Conservation (phyloP, 352 stramenopile genomes). For the Thalassiosira ordinaria region DNA sequence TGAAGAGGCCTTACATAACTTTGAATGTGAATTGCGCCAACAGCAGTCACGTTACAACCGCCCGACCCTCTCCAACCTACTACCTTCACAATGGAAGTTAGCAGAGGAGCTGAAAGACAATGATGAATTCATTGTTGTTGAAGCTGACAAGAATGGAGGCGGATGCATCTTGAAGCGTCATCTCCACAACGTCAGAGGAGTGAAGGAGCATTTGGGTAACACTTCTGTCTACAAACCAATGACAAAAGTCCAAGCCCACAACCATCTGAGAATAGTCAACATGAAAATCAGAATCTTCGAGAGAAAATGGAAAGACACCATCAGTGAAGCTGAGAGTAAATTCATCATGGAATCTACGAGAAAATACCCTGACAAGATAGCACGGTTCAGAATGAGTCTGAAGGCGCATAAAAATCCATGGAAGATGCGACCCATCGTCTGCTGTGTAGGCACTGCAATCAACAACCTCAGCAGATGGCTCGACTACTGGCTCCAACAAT, state of each 20-base stretch:
- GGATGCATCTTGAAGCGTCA: conserved; percentile 14
- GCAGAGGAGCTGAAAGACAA: conserved; percentile 4
- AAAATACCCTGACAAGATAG: background rate
- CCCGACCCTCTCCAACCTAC: conserved; percentile 16
- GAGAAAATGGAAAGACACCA: background rate
- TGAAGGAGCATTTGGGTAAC: conserved; percentile 16
- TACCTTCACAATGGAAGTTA: background rate
- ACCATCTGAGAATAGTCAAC: background rate
- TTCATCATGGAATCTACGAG: background rate
- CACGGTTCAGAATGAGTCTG: conserved; percentile 9
- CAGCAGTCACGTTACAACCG: background rate
- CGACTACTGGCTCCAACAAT: conserved; percentile 32
- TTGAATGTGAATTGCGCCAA: background rate
- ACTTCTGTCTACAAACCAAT: no score
- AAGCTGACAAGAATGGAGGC: conserved; percentile 43
- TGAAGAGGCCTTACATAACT: background rate
- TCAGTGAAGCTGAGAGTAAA: conserved; percentile 4
- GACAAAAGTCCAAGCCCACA: background rate
- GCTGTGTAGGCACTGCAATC: conserved; percentile 15
- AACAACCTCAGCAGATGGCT: conserved; percentile 11
- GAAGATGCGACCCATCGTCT: conserved; percentile 16
- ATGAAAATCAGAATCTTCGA: background rate
- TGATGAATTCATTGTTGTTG: conserved; percentile 29
- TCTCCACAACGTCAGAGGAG: conserved; percentile 13
- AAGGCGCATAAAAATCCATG: conserved; percentile 31